phyloP scores from a whole-genome alignment of 2,329 filamentous ascomycete genomes.

The Pseudogymnoascus pannorum region DNA sequence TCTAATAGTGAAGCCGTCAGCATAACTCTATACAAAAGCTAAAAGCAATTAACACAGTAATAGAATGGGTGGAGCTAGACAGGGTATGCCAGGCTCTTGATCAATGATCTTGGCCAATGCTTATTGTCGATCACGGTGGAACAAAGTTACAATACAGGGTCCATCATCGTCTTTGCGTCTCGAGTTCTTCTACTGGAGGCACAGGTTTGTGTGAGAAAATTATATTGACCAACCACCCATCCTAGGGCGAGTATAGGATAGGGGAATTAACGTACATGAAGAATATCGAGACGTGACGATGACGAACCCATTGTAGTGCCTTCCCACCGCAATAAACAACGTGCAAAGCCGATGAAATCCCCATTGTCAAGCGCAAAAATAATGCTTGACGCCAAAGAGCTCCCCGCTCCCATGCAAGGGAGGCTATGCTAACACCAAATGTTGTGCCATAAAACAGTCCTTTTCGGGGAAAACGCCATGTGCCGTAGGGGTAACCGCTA shows the following conservation, averaged over 20 bases:
- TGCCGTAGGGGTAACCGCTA: slow-evolving; percentile 8
- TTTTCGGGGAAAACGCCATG: slow-evolving; percentile 16
- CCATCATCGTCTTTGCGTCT: slow-evolving; percentile 54
- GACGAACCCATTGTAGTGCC: slow-evolving; percentile 49
- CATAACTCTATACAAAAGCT: slow-evolving; percentile 6
- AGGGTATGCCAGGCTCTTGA: slow-evolving; percentile 12
- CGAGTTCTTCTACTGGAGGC: slow-evolving; percentile 29
- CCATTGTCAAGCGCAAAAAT: slow-evolving; percentile 19
- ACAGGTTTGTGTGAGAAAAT: slow-evolving; percentile 36
- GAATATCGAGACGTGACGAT: slow-evolving; percentile 54
- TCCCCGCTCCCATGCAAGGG: slow-evolving; percentile 30
- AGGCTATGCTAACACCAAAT: slow-evolving; percentile 39
- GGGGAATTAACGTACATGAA: slow-evolving; percentile 58
- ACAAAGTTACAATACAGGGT: slow-evolving; percentile 44
- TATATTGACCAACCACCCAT: slow-evolving; percentile 41
- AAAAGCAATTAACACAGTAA: not conserved
- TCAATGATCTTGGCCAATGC: slow-evolving; percentile 13
- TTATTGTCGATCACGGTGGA: slow-evolving; percentile 15
- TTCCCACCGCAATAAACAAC: slow-evolving; percentile 17
- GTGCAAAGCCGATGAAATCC: slow-evolving; percentile 19
- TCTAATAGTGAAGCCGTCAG: slow-evolving; percentile 39
- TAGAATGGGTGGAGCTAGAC: not conserved
- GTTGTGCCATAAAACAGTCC: slow-evolving; percentile 25
- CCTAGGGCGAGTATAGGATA: slow-evolving; percentile 28
- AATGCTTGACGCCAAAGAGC: slow-evolving; percentile 28